A percentile compares a stretch with the other conserved stretches of the same genome.
Conservation (phyloP, 2,329 filamentous ascomycete genomes). For the Aspergillus versicolor region DNA sequence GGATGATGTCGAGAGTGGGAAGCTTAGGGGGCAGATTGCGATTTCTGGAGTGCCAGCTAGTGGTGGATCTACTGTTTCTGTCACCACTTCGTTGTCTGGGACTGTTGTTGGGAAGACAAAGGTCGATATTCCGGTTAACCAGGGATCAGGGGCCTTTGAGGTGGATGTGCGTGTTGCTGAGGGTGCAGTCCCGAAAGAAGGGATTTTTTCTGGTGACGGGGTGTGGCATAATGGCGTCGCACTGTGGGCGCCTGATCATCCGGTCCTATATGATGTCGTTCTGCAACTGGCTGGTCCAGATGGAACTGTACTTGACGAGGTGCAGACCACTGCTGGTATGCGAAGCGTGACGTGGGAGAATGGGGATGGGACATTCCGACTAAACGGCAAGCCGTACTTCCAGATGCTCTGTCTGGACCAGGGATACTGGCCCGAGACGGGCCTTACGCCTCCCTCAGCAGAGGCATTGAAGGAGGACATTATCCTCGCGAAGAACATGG, state of each 20-base stretch:
- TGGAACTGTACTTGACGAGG: constrained; percentile 46
- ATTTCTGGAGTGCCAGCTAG: constrained; percentile 25
- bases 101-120: constrained; percentile 45
- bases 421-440: constrained; percentile 69
- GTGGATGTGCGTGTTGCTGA: background rate
- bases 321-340: constrained; percentile 60
- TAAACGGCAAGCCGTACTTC: constrained; percentile 69
- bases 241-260: constrained; percentile 66
- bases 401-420: constrained; percentile 69
- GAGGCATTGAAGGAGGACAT: constrained; percentile 68
- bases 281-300: constrained; percentile 51
- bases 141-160: background rate
- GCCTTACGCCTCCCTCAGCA: constrained; percentile 63
- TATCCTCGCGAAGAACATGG: constrained; percentile 61
- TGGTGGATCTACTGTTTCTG: constrained; percentile 29
- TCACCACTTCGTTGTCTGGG: constrained; percentile 55
- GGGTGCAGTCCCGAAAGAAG: background rate
- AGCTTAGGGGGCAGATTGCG: constrained; percentile 52
- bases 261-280: constrained; percentile 62
- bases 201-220: background rate
- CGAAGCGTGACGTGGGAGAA: constrained; percentile 61
- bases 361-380: constrained; percentile 58
- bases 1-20: constrained; percentile 52
- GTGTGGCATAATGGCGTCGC: constrained; percentile 54
- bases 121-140: constrained; percentile 24